Conservation (phyloP, 176 grass and related monocot species). For the Oryza glaberrima region DNA sequence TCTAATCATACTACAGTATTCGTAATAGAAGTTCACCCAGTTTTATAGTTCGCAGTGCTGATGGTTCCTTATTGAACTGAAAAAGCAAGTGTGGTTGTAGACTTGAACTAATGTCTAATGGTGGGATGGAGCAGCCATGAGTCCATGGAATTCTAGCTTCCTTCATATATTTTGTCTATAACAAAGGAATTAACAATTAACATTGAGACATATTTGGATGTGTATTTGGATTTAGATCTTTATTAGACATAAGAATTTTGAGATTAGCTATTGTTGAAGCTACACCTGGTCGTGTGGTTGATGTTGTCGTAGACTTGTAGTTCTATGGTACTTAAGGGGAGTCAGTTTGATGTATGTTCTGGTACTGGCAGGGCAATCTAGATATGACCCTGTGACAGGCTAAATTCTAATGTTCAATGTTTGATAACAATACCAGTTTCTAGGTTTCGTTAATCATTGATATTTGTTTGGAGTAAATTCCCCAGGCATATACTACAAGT, state of each 20-base stretch:
- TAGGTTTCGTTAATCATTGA: neutral
- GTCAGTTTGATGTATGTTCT: neutral
- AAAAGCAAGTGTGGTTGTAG: neutral
- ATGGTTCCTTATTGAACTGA: neutral
- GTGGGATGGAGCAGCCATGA: neutral
- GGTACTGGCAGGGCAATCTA: neutral
- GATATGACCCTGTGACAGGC: neutral
- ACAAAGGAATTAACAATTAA: neutral
- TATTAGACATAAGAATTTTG: neutral
- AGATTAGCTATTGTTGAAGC: neutral
- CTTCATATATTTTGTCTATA: neutral
- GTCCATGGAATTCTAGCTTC: neutral
- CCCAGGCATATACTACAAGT: neutral
- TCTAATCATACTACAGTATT: neutral
- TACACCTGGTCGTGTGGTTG: neutral
- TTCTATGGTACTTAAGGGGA: neutral
- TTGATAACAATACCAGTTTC: neutral
- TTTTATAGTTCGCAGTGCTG: neutral
- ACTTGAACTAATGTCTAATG: neutral
- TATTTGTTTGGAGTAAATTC: neutral
- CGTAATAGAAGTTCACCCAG: neutral
- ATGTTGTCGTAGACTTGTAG: neutral
- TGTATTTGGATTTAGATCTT: neutral
- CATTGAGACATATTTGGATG: conserved; percentile 3
- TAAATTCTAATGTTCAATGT: neutral